Evolutionary conservation across 2,329 filamentous ascomycete genomes (phyloP), one percentile per base, ranked within the genome.

Genomic region (Curvularia sp.): DNA sequence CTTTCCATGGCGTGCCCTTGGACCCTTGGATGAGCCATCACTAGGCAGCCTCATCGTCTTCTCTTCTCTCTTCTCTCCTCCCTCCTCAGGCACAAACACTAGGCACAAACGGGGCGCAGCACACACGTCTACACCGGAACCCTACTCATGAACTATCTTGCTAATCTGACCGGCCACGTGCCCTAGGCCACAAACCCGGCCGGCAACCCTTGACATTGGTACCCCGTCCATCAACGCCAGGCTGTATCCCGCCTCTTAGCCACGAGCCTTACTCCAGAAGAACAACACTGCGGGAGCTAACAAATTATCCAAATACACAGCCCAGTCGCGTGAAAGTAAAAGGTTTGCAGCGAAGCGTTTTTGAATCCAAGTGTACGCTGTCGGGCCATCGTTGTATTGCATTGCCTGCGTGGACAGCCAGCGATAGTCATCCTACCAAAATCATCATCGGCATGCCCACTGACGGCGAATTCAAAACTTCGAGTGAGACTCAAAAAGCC

Each of bases 381-480:
- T 30, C 25, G 27, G 6, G 27, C 27, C 21, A 55, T 41, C 34
- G 50, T 43, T 46, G 30, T 4, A 48, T 18, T 41, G 23, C 12
- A n/a, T 7, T 30, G 36, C 23, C 41, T 50, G 41, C 47, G 71
- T 74, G 70, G 63, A 43, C 56, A 62, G 60, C 53, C 57, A 64
- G 61, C 68, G 63, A 70, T 61, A 60, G 58, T 65, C 55, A 47
- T 56, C 30, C 41, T 41, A 46, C 51, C 42, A 64, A 36, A 49
- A 63, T 34, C 57, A 53, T 65, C 51, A 49, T 66, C 69, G 73
- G 67, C 49, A 76, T 76, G 74, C 68, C 66, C 56, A 54, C 57
- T 69, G 74, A 73, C 61, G 52, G 54, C 39, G 67, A 71, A 27
- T 52, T 69, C 46, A 70, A 71, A 55, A 47, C 55, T 55, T 64